These are phyloP conservation scores for Carpinus fangiana DNA, from an alignment of 306 rosid species.

Conservation along the genomic window DNA sequence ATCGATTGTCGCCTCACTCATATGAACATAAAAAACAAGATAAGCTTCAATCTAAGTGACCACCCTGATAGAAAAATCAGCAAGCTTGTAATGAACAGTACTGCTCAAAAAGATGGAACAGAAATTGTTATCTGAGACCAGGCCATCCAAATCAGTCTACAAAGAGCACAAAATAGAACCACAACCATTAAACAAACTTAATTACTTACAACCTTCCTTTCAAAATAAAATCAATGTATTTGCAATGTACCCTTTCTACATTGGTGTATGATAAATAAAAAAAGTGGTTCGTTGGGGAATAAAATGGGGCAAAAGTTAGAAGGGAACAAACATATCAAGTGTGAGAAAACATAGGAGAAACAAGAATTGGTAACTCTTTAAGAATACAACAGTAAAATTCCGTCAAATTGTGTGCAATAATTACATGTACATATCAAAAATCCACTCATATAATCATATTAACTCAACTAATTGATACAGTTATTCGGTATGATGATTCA, in stretches of 20 bases:
- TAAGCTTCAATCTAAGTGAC: constrained; percentile 2
- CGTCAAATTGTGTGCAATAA: constrained; percentile 25
- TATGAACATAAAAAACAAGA: background rate
- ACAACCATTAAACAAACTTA: background rate
- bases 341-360: constrained; percentile 6
- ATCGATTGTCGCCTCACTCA: background rate
- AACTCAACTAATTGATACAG: constrained; percentile 7
- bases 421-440: constrained; percentile 8
- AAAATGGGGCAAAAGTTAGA: background rate
- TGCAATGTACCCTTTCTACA: background rate
- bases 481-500: constrained; percentile 4
- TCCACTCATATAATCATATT: constrained; percentile 10
- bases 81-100: background rate
- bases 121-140: background rate
- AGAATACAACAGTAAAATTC: constrained; percentile 12
- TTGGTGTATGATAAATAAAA: background rate
- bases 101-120: constrained; percentile 1
- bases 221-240: background rate
- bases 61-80: constrained; percentile 1
- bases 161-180: background rate
- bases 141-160: constrained; percentile 5
- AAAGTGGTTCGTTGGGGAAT: background rate
- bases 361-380: constrained; percentile 15
- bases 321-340: background rate
- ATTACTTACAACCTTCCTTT: background rate